These are phyloP conservation scores for Echinochloa phyllopogon DNA, from an alignment of 176 grass and related monocot genomes.

Conservation along the genomic window DNA sequence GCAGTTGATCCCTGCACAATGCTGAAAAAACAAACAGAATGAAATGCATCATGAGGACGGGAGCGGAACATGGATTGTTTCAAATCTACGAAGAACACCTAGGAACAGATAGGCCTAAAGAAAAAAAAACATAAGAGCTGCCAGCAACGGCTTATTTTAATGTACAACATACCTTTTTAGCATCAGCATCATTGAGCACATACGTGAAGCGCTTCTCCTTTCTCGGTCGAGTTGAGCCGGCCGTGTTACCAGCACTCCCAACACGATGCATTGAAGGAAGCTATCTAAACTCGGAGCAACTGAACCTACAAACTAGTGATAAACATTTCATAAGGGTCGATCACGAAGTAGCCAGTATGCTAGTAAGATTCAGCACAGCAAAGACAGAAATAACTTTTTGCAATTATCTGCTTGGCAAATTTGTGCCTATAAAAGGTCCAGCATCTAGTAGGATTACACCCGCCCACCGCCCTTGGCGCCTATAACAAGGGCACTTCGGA, in stretches of 20 bases:
- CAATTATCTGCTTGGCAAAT: not conserved
- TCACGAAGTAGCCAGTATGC: not conserved
- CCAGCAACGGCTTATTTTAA: not conserved
- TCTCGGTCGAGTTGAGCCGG: constrained; percentile 78
- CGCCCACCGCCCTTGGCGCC: not conserved
- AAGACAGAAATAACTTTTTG: constrained; percentile 7
- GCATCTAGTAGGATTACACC: constrained; percentile 3
- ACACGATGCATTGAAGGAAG: constrained; percentile 89
- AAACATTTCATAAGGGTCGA: constrained; percentile 2
- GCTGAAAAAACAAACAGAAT: constrained; percentile 62
- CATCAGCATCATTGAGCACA: constrained; percentile 89
- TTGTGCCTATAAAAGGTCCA: constrained; percentile 9
- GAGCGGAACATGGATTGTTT: constrained; percentile 7
- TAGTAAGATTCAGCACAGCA: not conserved
- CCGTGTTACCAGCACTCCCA: constrained; percentile 77
- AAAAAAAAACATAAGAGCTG: not conserved
- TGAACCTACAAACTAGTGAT: constrained; percentile 37
- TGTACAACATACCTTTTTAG: constrained; percentile 73
- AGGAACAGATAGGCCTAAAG: not conserved
- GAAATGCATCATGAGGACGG: constrained; percentile 31
- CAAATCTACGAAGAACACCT: constrained; percentile 31
- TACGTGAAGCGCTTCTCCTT: constrained; percentile 98
- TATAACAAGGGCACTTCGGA: not conserved
- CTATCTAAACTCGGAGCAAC: constrained; percentile 44
- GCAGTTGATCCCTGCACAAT: constrained; percentile 95